Percentiles rank a stretch among this genome's conserved stretches.
These are phyloP conservation scores for Suillus brevipes DNA, from an alignment of 768 basidiomycete genomes.

Conservation along the genomic window DNA sequence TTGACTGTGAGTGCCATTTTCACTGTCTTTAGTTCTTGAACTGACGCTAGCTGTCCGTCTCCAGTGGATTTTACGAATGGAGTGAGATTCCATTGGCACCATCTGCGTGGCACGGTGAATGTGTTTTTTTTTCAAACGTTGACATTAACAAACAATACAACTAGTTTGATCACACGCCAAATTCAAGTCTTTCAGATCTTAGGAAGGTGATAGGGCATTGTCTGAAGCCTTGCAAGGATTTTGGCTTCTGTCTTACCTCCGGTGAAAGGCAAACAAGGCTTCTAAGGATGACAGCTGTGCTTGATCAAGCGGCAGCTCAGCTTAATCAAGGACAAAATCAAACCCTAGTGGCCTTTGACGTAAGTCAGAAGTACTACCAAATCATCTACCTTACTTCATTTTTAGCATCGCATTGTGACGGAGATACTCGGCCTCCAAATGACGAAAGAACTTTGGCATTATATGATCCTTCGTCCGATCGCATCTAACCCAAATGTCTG, in stretches of 20 bases:
- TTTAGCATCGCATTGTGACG: not conserved
- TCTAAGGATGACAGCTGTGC: not conserved
- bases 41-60: not conserved
- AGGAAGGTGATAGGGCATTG: not conserved
- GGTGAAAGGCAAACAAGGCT: not conserved
- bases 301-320: not conserved
- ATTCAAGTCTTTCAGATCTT: not conserved
- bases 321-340: not conserved
- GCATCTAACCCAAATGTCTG: too few species aligned
- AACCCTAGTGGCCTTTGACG: not conserved
- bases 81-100: not conserved
- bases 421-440: not conserved
- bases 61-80: not conserved
- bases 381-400: not conserved
- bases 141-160: not conserved
- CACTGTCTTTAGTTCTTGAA: too few species aligned
- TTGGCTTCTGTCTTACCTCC: not conserved
- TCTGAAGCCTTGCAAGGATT: not conserved
- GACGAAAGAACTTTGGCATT: not conserved
- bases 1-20: too few species aligned
- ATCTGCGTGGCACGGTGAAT: not conserved
- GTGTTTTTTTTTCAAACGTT: not conserved
- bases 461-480: not conserved
- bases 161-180: not conserved
- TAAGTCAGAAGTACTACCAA: not conserved